These are phyloP conservation scores for Penicillium coprophilum DNA, from an alignment of 495 filamentous ascomycete genomes.

Conservation along the genomic window DNA sequence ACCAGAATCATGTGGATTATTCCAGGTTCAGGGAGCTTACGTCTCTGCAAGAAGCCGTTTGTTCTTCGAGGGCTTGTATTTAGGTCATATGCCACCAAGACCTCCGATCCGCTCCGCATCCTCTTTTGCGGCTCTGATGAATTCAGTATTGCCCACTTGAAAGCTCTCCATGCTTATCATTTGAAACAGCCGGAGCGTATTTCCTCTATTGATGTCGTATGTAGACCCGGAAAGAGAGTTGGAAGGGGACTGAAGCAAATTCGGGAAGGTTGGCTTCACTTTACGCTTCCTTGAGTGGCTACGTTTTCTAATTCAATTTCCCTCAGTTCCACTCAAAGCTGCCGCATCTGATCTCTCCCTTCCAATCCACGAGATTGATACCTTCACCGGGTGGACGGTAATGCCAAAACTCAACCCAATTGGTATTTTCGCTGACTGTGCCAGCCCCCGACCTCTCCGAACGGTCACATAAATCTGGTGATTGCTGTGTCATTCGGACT, in stretches of 20 bases:
- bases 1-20: conserved; percentile 9
- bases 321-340: conserved; percentile 69
- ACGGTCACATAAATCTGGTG: conserved; percentile 69
- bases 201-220: conserved; percentile 83
- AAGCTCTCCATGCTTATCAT: conserved; percentile 65
- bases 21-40: conserved; percentile 6
- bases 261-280: conserved; percentile 60
- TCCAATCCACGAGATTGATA: conserved; percentile 70
- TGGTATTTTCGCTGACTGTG: conserved; percentile 18
- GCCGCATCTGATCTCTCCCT: conserved; percentile 62
- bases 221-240: conserved; percentile 68
- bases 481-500: conserved; percentile 96
- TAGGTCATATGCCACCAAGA: conserved; percentile 34
- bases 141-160: conserved; percentile 80
- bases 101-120: conserved; percentile 71
- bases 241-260: conserved; percentile 72
- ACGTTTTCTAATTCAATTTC: conserved; percentile 17
- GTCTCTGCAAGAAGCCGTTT: conserved; percentile 20
- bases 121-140: conserved; percentile 94
- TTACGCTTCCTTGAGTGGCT: background rate
- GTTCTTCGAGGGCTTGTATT: conserved; percentile 12
- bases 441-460: conserved; percentile 57
- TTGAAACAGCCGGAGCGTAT: conserved; percentile 56
- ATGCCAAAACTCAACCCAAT: conserved; percentile 4
- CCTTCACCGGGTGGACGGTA: conserved; percentile 80